Evolutionary conservation across 192 early-diverging fungal genomes (phyloP).

Genomic region (Haplosporangium gracile): DNA sequence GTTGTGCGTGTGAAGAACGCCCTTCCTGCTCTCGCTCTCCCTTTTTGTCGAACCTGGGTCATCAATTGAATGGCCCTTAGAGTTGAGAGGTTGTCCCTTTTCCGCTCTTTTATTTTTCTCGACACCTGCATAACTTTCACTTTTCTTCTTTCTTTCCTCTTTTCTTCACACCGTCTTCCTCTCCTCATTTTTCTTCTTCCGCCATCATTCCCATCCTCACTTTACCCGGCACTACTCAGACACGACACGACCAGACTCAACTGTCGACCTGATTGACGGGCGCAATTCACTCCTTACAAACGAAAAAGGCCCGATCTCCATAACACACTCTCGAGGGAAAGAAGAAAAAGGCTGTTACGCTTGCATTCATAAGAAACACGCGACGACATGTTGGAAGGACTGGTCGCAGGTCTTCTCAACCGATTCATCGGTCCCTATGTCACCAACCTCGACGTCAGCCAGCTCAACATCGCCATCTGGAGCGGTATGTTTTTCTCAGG

Average conservation of each 20-base stretch:
- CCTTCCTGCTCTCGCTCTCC: too few relatives aligned
- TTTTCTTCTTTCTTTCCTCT: not conserved
- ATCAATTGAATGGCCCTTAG: too few relatives aligned
- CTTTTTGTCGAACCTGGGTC: too few relatives aligned
- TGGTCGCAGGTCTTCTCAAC: constrained; percentile 83
- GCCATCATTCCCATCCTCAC: not conserved
- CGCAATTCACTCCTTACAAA: too few relatives aligned
- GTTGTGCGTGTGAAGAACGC: too few relatives aligned
- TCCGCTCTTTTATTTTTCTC: not conserved
- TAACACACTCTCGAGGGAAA: not conserved
- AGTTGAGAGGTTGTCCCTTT: not conserved
- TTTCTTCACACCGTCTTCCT: not conserved
- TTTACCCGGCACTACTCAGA: not conserved
- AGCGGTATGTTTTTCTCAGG: constrained; percentile 71
- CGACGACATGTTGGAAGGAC: constrained; percentile 80
- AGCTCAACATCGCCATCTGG: constrained; percentile 97
- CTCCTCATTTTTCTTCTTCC: not conserved
- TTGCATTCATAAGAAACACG: constrained; percentile 15
- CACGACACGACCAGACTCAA: not conserved
- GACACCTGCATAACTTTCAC: not conserved
- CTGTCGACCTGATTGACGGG: not conserved
- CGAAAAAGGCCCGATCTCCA: not conserved
- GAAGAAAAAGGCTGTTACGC: not conserved
- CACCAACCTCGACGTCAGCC: constrained; percentile 92
- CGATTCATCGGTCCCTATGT: constrained; percentile 96